Base-by-base conservation (phyloP, 2,329 filamentous ascomycete species). In the Botryosphaeria dothidea region DNA sequence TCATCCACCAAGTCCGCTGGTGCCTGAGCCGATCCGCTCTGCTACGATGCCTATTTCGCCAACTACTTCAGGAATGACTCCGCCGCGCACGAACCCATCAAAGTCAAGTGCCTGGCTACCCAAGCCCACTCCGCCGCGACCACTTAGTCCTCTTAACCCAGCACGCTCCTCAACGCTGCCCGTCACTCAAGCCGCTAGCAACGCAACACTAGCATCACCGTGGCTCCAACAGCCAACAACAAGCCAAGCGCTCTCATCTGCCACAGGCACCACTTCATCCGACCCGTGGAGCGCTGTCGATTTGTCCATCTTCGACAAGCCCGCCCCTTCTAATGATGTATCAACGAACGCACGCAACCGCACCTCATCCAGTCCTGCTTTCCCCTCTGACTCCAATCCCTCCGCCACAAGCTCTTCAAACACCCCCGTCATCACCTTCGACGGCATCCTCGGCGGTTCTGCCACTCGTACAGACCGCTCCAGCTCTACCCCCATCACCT, bases 251-350 rank as follows among this genome's bases (percentile, higher is more conserved):
- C 34, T 34, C n/a, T 27, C 48, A n/a, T 27, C 61, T 6, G 27
- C 23, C 9, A 61, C 60, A n/a, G 13, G 29, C 27, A 25, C 63
- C 67, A 66, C 64, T 66, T 8, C 60, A 66, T 43, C 68, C 64
- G 69, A 72, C 52, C 70, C 70, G 23, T 70, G 52, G 43, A 64
- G 67, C 38, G 52, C 54, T 13, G 66, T 49, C 41, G 66, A 67
- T 27, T 73, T 72, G 31, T 71, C 75, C 6, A 71, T 77, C 62
- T 78, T 78, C 62, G 75, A 64, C 17, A 64, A 49, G 29, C 51
- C 62, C 1, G 23, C 31, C 23, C 17, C 57, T 49, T 48, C n/a
- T 17, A n/a, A n/a, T n/a, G 13, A 27, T 29, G 9, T 17, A 3
- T 23, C 45, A 17, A 15, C 38, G 15, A 41, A 19, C n/a, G 21